phyloP scores from a whole-genome alignment of 2,329 filamentous ascomycete species.

The Fusarium concolor region DNA sequence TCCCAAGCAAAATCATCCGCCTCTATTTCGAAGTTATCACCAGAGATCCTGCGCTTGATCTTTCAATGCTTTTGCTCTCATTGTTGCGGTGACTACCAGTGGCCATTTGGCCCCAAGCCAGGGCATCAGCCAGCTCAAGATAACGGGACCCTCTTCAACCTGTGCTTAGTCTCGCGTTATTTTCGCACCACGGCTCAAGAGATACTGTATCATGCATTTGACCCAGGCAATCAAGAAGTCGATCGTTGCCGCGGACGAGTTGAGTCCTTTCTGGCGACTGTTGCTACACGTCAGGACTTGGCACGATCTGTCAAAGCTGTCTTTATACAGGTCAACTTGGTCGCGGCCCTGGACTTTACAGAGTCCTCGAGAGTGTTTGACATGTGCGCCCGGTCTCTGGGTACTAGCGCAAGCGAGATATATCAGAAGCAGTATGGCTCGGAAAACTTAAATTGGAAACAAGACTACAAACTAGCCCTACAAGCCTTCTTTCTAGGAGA shows the following conservation, averaged over 20 bases:
- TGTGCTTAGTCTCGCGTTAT: conserved; percentile 6
- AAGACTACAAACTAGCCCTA: background rate
- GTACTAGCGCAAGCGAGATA: background rate
- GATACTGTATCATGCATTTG: background rate
- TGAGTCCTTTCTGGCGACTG: conserved; percentile 8
- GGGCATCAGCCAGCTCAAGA: background rate
- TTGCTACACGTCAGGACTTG: conserved; percentile 8
- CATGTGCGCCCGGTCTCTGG: background rate
- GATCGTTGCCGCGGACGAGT: background rate
- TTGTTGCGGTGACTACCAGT: conserved; percentile 5
- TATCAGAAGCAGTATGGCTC: background rate
- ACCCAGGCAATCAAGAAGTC: background rate
- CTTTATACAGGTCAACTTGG: background rate
- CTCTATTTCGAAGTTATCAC: background rate
- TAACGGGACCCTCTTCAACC: background rate
- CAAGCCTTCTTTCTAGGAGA: background rate
- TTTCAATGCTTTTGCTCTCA: conserved; percentile 1
- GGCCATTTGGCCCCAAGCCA: background rate
- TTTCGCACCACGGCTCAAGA: conserved; percentile 1
- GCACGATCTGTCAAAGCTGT: conserved; percentile 1
- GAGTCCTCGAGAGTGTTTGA: background rate
- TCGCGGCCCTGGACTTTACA: background rate
- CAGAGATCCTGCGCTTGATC: background rate
- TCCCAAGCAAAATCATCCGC: too few species aligned
- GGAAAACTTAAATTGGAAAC: too few species aligned